Conservation (phyloP, 495 filamentous ascomycete species). For the Aspergillus carlsbadensis region DNA sequence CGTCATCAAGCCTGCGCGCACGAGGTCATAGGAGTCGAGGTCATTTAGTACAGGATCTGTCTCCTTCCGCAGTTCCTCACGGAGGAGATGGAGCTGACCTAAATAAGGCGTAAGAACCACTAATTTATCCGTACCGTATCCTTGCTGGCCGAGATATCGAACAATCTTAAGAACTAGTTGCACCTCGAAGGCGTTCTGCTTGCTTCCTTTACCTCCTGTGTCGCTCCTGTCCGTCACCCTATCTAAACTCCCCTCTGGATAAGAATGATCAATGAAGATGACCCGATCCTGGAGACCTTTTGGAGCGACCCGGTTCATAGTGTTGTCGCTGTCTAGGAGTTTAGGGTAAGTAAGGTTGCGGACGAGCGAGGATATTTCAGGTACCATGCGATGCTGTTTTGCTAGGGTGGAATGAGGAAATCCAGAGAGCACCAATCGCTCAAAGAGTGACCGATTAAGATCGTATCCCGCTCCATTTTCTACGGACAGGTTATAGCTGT, state of each 20-base stretch:
- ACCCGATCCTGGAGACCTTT: conserved; percentile 61
- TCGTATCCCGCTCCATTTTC: conserved; percentile 70
- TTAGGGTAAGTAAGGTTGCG: conserved; percentile 62
- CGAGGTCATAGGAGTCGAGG: conserved; percentile 64
- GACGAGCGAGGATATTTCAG: conserved; percentile 65
- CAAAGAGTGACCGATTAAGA: conserved; percentile 71
- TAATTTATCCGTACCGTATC: conserved; percentile 64
- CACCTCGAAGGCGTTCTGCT: conserved; percentile 67
- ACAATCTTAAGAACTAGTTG: conserved; percentile 67
- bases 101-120: conserved; percentile 76
- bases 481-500: conserved; percentile 61
- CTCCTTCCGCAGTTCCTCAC: conserved; percentile 51
- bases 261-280: conserved; percentile 63
- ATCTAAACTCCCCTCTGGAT: conserved; percentile 44
- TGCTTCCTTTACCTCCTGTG: conserved; percentile 45
- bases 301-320: conserved; percentile 45
- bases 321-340: conserved; percentile 58
- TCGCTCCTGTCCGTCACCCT: conserved; percentile 53
- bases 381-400: conserved; percentile 70
- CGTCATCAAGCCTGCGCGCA: conserved; percentile 63
- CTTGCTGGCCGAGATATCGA: conserved; percentile 72
- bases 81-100: conserved; percentile 63
- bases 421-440: conserved; percentile 59
- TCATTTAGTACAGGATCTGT: conserved; percentile 67
- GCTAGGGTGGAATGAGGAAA: conserved; percentile 55